Base-by-base conservation (phyloP, 306 rosid species). In the Acmispon strigosus region DNA sequence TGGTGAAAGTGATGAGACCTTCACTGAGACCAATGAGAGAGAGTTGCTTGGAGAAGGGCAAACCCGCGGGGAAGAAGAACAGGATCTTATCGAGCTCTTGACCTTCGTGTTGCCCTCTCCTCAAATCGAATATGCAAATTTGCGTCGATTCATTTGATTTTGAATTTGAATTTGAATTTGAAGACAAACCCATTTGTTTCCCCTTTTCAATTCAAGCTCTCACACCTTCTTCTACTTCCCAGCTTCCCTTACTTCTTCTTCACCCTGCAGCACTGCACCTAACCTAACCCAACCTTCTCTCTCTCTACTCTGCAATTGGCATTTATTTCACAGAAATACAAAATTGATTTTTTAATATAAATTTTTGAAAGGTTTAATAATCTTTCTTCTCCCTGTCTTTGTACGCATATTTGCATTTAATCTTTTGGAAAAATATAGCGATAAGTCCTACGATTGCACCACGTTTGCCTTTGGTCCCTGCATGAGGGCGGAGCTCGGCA, bases 11-110 rank as follows among this genome's bases (percentile, higher is more conserved):
- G 81, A 95, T 86, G 69, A 95, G 96, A 14, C 96, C 99, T 85
- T 95, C 99, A 42, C 97, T 95, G 74, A 95, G 97, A 48, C 99
- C 99, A 50, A 95, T 86, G 11, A 95, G 87, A 50, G 94, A 91
- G 42, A 89, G 93, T 61, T 91, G 97, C 60, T 86, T 79, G 6
- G 99, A 87, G 78, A 95, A 87, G 62, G 99, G 89, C 47, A 87
- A 78, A 76, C 81, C 92, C 0, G 96, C 78, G 34, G 97, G 97
- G 80, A 83, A 91, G 89, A 95, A 91, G 78, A 91, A 95, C 53
- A 95, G 58, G 27, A 95, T 91, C 91, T 95, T 95, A 42, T 95
- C 99, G 72, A 95, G 82, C 71, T 95, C 99, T 69, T 95, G 91
- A 6, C 99, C 97, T 82, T 91, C 99, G 49, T 87, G 85, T 74